phyloP scores from a whole-genome alignment of 1,284 basidiomycete species.

The Mycena citricolor region DNA sequence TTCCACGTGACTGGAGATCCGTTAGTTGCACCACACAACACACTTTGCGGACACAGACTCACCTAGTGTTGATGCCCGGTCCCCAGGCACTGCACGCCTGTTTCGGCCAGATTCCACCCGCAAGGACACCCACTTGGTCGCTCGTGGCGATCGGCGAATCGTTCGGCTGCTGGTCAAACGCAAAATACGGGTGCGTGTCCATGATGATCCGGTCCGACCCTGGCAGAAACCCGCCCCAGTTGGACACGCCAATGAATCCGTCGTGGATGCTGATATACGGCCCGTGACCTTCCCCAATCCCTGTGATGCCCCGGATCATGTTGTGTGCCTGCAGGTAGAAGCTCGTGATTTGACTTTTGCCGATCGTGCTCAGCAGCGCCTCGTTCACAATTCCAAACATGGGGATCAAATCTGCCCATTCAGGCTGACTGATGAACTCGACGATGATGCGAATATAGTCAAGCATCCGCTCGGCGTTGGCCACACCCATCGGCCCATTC shows the following conservation, averaged over 20 bases:
- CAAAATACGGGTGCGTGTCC: constrained; percentile 79
- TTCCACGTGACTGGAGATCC: constrained; percentile 15
- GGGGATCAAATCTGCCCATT: constrained; percentile 67
- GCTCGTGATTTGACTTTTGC: constrained; percentile 47
- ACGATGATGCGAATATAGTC: constrained; percentile 82
- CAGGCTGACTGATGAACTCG: constrained; percentile 71
- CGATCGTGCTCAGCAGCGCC: constrained; percentile 52
- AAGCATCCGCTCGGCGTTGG: constrained; percentile 83
- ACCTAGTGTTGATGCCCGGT: constrained; percentile 47
- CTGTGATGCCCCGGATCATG: constrained; percentile 76
- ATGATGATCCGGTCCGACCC: constrained; percentile 78
- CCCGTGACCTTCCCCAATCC: constrained; percentile 75
- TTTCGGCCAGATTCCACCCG: constrained; percentile 56
- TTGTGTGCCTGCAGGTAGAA: constrained; percentile 76
- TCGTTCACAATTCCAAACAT: constrained; percentile 81
- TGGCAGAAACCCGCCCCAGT: constrained; percentile 71
- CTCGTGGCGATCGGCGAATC: constrained; percentile 43
- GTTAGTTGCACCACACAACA: too few species aligned
- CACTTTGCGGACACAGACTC: constrained; percentile 7
- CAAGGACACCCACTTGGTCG: constrained; percentile 29
- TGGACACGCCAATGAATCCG: constrained; percentile 62
- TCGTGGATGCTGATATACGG: constrained; percentile 81
- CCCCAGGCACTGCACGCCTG: constrained; percentile 60
- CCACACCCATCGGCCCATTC: constrained; percentile 55
- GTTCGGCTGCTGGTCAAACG: constrained; percentile 55